phyloP scores from a whole-genome alignment of 805 yeast genomes.

The Metschnikowia anglica region DNA sequence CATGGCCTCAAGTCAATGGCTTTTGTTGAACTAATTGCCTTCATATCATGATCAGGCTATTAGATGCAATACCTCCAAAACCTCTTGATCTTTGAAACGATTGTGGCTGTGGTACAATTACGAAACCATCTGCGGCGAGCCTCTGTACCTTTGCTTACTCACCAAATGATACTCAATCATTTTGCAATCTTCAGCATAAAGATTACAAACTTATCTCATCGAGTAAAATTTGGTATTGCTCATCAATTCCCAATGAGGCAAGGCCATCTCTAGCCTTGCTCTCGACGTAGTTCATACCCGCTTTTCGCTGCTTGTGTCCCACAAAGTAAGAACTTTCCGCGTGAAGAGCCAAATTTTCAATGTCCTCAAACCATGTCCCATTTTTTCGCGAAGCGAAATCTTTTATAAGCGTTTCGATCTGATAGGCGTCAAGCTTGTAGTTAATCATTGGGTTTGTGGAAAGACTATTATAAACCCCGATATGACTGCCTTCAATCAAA shows the following conservation, averaged over 20 bases:
- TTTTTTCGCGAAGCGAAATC: neutral
- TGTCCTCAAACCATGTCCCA: conserved; percentile 16
- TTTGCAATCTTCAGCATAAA: too few species aligned
- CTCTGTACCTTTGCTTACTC: too few species aligned
- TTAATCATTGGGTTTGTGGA: conserved; percentile 21
- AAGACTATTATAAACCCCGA: conserved; percentile 27
- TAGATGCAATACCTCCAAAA: too few species aligned
- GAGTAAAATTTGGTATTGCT: conserved; percentile 21
- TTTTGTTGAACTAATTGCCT: too few species aligned
- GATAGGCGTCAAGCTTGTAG: conserved; percentile 20
- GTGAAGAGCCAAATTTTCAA: conserved; percentile 9
- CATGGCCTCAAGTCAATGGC: too few species aligned
- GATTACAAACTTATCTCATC: conserved; percentile 13
- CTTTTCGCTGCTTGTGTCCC: conserved; percentile 17
- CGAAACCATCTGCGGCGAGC: too few species aligned
- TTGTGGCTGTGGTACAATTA: too few species aligned
- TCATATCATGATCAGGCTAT: too few species aligned
- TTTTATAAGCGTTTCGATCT: conserved; percentile 17
- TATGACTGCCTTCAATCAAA: conserved; percentile 26
- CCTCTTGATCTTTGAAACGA: too few species aligned
- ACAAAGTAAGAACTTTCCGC: conserved; percentile 13
- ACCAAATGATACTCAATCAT: too few species aligned
- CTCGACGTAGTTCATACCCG: conserved; percentile 16
- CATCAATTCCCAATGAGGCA: conserved; percentile 16
- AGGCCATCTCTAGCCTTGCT: conserved; percentile 7